Conservation (phyloP, 305 asterid genomes). For the Fraxinus dipetala region DNA sequence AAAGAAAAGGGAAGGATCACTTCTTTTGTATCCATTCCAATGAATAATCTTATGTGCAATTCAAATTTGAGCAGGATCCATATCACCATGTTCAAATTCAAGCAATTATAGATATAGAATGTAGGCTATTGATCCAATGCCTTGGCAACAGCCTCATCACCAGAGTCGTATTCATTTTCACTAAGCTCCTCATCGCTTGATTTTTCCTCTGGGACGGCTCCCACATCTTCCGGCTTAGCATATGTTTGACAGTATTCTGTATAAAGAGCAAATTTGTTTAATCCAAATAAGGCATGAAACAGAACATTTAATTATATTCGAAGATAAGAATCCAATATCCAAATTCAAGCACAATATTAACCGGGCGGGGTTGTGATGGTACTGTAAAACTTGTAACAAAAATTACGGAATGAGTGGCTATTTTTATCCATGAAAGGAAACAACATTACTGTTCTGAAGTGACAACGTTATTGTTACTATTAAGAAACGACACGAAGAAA, state of each 20-base stretch:
- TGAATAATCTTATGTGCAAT: constrained; percentile 29
- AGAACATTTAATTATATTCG: neutral
- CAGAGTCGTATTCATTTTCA: constrained; percentile 62
- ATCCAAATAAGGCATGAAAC: neutral
- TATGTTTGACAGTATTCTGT: constrained; percentile 78
- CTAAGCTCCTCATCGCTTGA: constrained; percentile 77
- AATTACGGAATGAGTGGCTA: too few species aligned
- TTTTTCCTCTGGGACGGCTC: constrained; percentile 57
- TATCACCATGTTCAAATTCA: constrained; percentile 35
- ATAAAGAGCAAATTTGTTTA: neutral
- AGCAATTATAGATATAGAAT: neutral
- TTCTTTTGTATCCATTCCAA: constrained; percentile 33
- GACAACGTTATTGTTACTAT: too few species aligned
- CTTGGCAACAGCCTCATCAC: constrained; percentile 64
- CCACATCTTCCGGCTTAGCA: constrained; percentile 82
- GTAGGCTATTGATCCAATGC: constrained; percentile 58
- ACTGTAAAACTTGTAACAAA: too few species aligned
- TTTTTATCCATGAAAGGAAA: too few species aligned
- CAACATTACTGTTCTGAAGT: too few species aligned
- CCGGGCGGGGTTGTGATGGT: too few species aligned
- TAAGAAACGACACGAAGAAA: too few species aligned
- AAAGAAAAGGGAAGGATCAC: neutral
- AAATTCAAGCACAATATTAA: neutral
- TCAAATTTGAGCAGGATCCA: constrained; percentile 23
- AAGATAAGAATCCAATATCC: neutral